Percentiles rank a stretch among this genome's conserved stretches.
Conservation (phyloP, 306 rosid genomes). For the Quercus bicolor region DNA sequence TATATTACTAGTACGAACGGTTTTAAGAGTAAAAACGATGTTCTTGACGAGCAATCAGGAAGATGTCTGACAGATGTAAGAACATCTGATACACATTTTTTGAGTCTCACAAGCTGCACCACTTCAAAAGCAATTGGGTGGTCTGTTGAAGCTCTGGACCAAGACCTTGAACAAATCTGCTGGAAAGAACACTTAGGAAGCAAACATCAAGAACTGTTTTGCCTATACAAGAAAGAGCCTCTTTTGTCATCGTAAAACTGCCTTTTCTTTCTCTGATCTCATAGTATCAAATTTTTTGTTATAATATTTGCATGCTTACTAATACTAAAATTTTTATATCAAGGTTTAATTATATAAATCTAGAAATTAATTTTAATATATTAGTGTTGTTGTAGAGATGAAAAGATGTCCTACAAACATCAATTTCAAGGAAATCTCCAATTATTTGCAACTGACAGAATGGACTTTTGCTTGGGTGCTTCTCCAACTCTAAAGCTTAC, state of each 20-base stretch:
- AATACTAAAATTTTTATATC: background rate
- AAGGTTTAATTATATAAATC: background rate
- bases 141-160: constrained; percentile 47
- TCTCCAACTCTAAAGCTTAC: constrained; percentile 65
- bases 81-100: constrained; percentile 29
- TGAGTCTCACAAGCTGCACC: constrained; percentile 60
- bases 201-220: constrained; percentile 45
- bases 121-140: constrained; percentile 69
- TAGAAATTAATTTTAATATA: background rate
- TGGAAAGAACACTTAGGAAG: constrained; percentile 51
- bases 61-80: constrained; percentile 28
- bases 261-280: constrained; percentile 23
- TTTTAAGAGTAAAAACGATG: constrained; percentile 15
- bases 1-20: constrained; percentile 30
- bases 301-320: constrained; percentile 3
- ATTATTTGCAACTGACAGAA: constrained; percentile 41
- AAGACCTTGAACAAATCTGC: constrained; percentile 59
- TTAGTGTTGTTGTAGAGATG: constrained; percentile 41
- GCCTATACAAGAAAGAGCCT: constrained; percentile 65
- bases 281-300: constrained; percentile 12
- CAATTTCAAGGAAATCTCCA: constrained; percentile 60
- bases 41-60: constrained; percentile 24
- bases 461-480: constrained; percentile 63
- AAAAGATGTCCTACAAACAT: constrained; percentile 33
- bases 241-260: constrained; percentile 46